Evolutionary conservation across 768 basidiomycete species (phyloP), one percentile per base, ranked within the genome.

Genomic region (Austroboletus festivus): DNA sequence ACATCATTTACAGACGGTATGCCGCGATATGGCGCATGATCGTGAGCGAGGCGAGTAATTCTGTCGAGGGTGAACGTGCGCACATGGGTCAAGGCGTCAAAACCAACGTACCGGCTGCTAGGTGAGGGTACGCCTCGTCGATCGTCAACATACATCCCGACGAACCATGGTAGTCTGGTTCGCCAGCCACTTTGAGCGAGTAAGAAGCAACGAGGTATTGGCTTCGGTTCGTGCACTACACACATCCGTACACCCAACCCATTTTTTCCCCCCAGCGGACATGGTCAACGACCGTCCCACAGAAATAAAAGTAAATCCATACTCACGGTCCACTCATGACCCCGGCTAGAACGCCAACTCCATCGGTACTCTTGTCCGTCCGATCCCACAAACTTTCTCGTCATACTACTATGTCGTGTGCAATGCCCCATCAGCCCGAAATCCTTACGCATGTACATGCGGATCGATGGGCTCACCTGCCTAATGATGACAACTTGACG

Each of bases 321-420:
- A 71, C 81, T 58, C 54, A 84, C 85, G 20, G 78, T 78, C 83
- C 84, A 87, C 55, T 86, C 85, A 46, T 81, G 75, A 44, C 77
- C 75, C 12, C 65, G 65, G 21, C 68, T 68, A 19, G 69, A 58
- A 16, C 73, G 68, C 65, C 75, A 75, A 21, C 71, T 73, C 85
- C 85, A 87, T 43, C 68, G 69, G 55, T 86, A 88, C 46, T 77
- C 75, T 38, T 80, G 72, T 1, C 78, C 78, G 54, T 87, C 82
- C 0, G 81, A 76, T 2, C 74, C 84, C 8, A 63, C 61, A 54
- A 86, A 87, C 53, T 73, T 78, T 34, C 83, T 72, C 21, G 69
- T 54, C 53, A 59, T 68, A 20, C 73, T 70, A 43, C 79, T 80
- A 56, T 42, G n/a, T 41, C 33, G 33, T n/a, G 12, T 34, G 16